Base-by-base conservation (phyloP, 495 filamentous ascomycete genomes). In the Neurospora terricola region DNA sequence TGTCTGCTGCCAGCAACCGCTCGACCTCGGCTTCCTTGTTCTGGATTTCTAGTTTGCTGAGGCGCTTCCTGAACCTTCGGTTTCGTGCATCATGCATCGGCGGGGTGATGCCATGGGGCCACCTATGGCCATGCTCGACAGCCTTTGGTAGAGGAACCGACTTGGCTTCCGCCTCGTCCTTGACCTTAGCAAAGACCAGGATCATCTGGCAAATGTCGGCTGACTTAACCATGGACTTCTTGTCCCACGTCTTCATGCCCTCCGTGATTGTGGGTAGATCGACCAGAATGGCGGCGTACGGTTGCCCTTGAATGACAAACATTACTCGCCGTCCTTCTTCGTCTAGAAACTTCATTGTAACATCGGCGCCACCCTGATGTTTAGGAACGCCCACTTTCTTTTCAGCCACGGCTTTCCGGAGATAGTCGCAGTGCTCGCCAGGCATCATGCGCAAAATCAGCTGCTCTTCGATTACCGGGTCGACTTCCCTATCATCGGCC, bases 161-260 rank as follows among this genome's bases (percentile, higher is more conserved):
- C 85, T 83, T 91, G 70, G 92, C 93, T 76, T 96, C 92, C 10
- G 90, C 85, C 73, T 98, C 94, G 70, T 81, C 89, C 12, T 85
- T 77, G 34, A 97, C 89, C 39, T 78, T 83, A 4, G 92, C 91
- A 72, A 94, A 86, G 0, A 98, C 91, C 38, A 96, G 82, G 4
- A 98, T 85, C 93, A 99, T 97, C 84, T 99, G 96, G 73, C 91
- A 96, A 9, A 99, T 89, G 82, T 99, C 96, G 4, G 92, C 92
- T 5, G 91, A 91, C 82, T 99, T 99, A 84, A 94, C 94, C 88
- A 94, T 96, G 30, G 90, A 88, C 73, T 91, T 93, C 79, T 90
- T 91, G 77, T 98, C 96, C 91, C 96, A 97, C 70, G 91, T 94
- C 83, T 99, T 99, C 90, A 96, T 96, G 10, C 90, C 91, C 81